Conservation (phyloP, 2,329 filamentous ascomycete species). For the Ceratocystis smalleyi region DNA sequence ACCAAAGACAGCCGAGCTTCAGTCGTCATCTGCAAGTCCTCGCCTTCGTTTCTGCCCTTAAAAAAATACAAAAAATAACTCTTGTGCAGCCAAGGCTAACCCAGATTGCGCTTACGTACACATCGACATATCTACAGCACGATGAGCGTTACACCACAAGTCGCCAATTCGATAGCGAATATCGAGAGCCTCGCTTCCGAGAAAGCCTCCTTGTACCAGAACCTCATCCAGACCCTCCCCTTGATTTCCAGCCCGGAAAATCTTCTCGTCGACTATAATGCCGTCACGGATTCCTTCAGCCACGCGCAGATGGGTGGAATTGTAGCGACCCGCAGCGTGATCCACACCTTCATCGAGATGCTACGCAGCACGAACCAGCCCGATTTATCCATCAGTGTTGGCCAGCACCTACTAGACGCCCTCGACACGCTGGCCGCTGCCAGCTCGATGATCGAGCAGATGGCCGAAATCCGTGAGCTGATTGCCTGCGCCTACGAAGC, state of each 20-base stretch:
- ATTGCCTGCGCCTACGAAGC: slow-evolving; percentile 70
- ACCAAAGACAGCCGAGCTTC: background rate
- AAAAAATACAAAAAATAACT: background rate
- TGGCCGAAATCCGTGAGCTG: slow-evolving; percentile 61
- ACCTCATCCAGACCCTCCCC: slow-evolving; percentile 31
- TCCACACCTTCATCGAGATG: slow-evolving; percentile 47
- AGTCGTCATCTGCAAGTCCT: background rate
- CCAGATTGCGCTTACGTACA: background rate
- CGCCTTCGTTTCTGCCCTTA: too few species aligned
- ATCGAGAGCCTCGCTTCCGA: slow-evolving; percentile 27
- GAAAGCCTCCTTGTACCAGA: slow-evolving; percentile 32
- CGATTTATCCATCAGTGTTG: slow-evolving; percentile 59
- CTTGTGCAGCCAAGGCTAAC: background rate
- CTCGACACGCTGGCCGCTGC: slow-evolving; percentile 37
- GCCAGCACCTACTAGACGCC: slow-evolving; percentile 52
- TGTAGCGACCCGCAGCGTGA: slow-evolving; percentile 54
- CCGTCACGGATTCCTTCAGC: slow-evolving; percentile 52
- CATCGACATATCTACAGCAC: background rate
- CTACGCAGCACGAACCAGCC: slow-evolving; percentile 46
- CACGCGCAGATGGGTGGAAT: slow-evolving; percentile 51
- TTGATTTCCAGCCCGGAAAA: slow-evolving; percentile 25
- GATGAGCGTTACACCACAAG: slow-evolving; percentile 29
- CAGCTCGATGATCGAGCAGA: slow-evolving; percentile 67
- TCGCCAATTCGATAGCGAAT: slow-evolving; percentile 30
- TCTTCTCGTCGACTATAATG: slow-evolving; percentile 43